phyloP scores from a whole-genome alignment of 495 filamentous ascomycete genomes.

The Paragyromitra xinjiangensis region DNA sequence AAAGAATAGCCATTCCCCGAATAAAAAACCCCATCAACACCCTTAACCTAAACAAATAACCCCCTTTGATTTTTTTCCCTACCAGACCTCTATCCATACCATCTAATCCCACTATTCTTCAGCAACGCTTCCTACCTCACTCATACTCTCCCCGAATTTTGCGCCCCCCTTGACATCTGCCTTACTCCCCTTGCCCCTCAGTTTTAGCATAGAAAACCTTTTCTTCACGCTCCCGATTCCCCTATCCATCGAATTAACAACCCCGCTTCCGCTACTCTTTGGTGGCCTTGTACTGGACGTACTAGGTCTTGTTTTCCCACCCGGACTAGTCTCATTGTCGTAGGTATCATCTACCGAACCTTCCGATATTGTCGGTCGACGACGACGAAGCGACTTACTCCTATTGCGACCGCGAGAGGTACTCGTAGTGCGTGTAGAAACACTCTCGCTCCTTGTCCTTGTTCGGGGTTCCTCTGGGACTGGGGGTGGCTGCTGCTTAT shows the following conservation, averaged over 20 bases:
- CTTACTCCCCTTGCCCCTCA: conserved; percentile 73
- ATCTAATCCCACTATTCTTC: conserved; percentile 48
- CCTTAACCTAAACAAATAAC: conserved; percentile 47
- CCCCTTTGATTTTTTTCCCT: conserved; percentile 27
- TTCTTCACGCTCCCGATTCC: conserved; percentile 71
- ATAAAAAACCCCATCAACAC: conserved; percentile 48
- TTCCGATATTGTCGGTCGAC: conserved; percentile 34
- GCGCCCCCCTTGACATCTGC: conserved; percentile 60
- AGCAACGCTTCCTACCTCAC: conserved; percentile 47
- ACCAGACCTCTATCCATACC: neutral
- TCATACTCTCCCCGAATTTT: conserved; percentile 60
- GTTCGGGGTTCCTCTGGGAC: conserved; percentile 34
- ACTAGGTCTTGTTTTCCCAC: conserved; percentile 25
- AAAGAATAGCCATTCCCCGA: conserved; percentile 54
- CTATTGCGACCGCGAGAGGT: conserved; percentile 44
- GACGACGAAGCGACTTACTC: conserved; percentile 46
- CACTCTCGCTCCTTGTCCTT: conserved; percentile 38
- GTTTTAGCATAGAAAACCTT: conserved; percentile 72
- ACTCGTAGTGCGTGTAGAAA: conserved; percentile 47
- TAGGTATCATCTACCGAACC: conserved; percentile 28
- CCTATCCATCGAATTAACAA: conserved; percentile 58
- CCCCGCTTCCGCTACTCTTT: conserved; percentile 51
- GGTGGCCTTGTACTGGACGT: conserved; percentile 50
- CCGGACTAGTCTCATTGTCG: conserved; percentile 20
- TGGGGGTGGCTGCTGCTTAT: conserved; percentile 36